phyloP scores from a whole-genome alignment of 495 filamentous ascomycete genomes.

The Trichoderma asperelloides region DNA sequence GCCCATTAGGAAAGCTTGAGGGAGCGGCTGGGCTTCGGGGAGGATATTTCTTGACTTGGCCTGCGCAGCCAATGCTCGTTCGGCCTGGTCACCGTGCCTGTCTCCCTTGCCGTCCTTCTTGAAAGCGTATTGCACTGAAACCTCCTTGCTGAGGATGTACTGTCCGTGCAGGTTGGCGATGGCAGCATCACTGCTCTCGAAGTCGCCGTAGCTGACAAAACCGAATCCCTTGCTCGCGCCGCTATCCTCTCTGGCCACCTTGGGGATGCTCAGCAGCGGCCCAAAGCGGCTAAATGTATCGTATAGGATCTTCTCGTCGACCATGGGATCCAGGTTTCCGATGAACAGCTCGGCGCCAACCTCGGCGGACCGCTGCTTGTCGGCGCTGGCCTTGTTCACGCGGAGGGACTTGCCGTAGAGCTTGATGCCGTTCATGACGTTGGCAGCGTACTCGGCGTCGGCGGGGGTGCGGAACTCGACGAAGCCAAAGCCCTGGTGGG shows the following conservation, averaged over 20 bases:
- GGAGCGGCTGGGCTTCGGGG: constrained; percentile 57
- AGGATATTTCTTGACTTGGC: constrained; percentile 90
- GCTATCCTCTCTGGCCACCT: constrained; percentile 88
- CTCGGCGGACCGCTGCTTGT: constrained; percentile 94
- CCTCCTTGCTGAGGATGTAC: constrained; percentile 92
- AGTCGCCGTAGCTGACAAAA: constrained; percentile 88
- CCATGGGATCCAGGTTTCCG: constrained; percentile 90
- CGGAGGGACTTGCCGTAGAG: constrained; percentile 91
- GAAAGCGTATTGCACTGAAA: constrained; percentile 95
- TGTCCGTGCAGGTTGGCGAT: constrained; percentile 92
- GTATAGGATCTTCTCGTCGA: constrained; percentile 93
- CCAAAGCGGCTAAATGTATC: constrained; percentile 96
- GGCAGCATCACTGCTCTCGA: constrained; percentile 90
- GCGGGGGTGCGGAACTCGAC: constrained; percentile 95
- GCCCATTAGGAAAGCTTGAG: constrained; percentile 40
- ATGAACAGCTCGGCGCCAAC: constrained; percentile 96
- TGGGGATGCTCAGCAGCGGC: constrained; percentile 70
- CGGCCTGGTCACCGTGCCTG: constrained; percentile 88
- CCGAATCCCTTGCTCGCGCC: constrained; percentile 93
- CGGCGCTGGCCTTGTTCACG: constrained; percentile 84
- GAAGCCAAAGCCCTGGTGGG: constrained; percentile 97
- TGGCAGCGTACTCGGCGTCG: constrained; percentile 93
- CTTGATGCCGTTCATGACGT: constrained; percentile 92
- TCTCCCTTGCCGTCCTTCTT: constrained; percentile 99
- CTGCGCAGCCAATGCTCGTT: constrained; percentile 84